These are phyloP conservation scores for Hypomyces perniciosus DNA, from an alignment of 2,329 filamentous ascomycete genomes.

Conservation along the genomic window DNA sequence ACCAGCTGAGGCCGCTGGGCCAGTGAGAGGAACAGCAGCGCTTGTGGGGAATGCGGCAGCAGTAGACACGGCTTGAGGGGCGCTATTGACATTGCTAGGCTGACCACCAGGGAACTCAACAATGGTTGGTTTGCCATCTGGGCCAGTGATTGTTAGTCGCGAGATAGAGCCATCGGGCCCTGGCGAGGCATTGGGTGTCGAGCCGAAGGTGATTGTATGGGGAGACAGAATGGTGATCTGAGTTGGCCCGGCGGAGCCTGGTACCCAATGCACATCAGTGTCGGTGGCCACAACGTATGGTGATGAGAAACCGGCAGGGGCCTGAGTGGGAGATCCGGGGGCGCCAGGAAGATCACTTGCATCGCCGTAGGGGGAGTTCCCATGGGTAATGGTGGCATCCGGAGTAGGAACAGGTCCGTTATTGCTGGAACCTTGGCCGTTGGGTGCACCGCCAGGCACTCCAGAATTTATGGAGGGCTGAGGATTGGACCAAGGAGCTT, in stretches of 20 bases:
- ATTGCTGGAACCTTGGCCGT: slow-evolving; percentile 5
- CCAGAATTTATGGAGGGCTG: slow-evolving; percentile 12
- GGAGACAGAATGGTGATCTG: slow-evolving; percentile 18
- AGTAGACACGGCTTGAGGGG: slow-evolving; percentile 9
- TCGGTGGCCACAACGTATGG: slow-evolving; percentile 20
- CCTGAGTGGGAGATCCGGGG: slow-evolving; percentile 1
- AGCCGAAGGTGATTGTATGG: slow-evolving; percentile 18
- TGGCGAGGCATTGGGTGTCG: slow-evolving; percentile 1
- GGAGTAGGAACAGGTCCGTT: not conserved
- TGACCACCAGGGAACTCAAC: slow-evolving; percentile 12
- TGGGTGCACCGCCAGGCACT: slow-evolving; percentile 13
- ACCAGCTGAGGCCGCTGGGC: not conserved
- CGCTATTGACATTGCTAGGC: slow-evolving; percentile 5
- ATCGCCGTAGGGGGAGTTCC: slow-evolving; percentile 4
- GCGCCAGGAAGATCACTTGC: not conserved
- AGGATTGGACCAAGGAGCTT: slow-evolving; percentile 14
- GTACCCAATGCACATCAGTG: slow-evolving; percentile 19
- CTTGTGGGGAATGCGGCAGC: not conserved
- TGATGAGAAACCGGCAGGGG: slow-evolving; percentile 6
- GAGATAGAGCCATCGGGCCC: slow-evolving; percentile 10
- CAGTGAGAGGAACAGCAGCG: not conserved
- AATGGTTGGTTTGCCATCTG: slow-evolving; percentile 23
- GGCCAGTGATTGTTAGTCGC: slow-evolving; percentile 17
- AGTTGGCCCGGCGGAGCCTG: slow-evolving; percentile 13
- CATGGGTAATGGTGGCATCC: not conserved